Evolutionary conservation across 768 basidiomycete species (phyloP).

Genomic region (Psilocybe cubensis): DNA sequence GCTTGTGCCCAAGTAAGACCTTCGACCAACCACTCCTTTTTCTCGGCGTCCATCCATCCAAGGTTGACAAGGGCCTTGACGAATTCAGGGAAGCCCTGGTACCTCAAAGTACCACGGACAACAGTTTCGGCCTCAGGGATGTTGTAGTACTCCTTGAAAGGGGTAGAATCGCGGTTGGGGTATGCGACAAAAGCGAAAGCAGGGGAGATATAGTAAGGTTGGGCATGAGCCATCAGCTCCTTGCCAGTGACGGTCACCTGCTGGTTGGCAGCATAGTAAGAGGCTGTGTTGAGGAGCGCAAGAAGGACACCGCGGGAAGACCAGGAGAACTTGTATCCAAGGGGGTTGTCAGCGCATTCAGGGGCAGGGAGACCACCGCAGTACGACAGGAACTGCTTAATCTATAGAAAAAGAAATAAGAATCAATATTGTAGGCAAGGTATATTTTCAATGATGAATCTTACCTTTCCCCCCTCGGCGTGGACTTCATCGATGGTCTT

Average conservation of each 20-base stretch:
- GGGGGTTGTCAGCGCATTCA: constrained; percentile 89
- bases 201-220: constrained; percentile 94
- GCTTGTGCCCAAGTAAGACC: constrained; percentile 85
- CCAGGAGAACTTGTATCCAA: constrained; percentile 99
- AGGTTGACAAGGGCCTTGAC: constrained; percentile 85
- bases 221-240: constrained; percentile 89
- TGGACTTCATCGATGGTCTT: constrained; percentile 96
- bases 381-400: constrained; percentile 92
- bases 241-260: constrained; percentile 69
- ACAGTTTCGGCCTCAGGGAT: constrained; percentile 95
- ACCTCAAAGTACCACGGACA: constrained; percentile 91
- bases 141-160: constrained; percentile 89
- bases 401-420: constrained; percentile 38
- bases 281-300: constrained; percentile 89
- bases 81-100: constrained; percentile 97
- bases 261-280: constrained; percentile 72
- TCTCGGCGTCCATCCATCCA: constrained; percentile 80
- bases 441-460: constrained; percentile 8
- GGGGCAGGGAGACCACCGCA: constrained; percentile 96
- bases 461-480: constrained; percentile 89
- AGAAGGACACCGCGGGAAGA: constrained; percentile 95
- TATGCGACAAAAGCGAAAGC: constrained; percentile 97
- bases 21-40: constrained; percentile 78
- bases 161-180: constrained; percentile 93
- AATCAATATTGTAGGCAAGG: background rate